Conservation (phyloP, 805 yeast species). For the Wickerhamomyces queroliae region DNA sequence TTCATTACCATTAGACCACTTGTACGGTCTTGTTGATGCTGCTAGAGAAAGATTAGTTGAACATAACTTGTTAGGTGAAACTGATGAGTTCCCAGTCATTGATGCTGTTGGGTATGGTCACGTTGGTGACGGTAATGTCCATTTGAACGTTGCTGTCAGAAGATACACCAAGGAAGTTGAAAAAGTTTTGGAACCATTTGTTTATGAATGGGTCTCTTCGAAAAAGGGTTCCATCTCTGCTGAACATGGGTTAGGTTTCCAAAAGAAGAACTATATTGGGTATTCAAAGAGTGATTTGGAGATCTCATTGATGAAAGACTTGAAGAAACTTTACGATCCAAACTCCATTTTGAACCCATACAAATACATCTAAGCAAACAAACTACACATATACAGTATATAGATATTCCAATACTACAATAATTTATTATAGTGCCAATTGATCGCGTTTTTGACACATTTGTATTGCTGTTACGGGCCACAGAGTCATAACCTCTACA, state of each 20-base stretch:
- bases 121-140: slow-evolving; percentile 95
- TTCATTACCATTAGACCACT: slow-evolving; percentile 75
- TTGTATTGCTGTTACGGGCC: not conserved
- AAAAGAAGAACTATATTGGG: slow-evolving; percentile 83
- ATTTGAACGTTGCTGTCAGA: slow-evolving; percentile 87
- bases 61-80: slow-evolving; percentile 55
- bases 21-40: slow-evolving; percentile 80
- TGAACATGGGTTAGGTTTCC: slow-evolving; percentile 97
- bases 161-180: slow-evolving; percentile 77
- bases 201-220: slow-evolving; percentile 77
- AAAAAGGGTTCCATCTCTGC: slow-evolving; percentile 89
- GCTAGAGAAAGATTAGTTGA: slow-evolving; percentile 55
- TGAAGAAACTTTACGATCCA: slow-evolving; percentile 86
- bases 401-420: slow-evolving; percentile 1
- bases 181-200: slow-evolving; percentile 82
- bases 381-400: not conserved
- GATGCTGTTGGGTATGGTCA: slow-evolving; percentile 97
- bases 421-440: not conserved
- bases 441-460: not conserved
- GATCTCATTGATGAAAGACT: slow-evolving; percentile 65
- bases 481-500: not conserved
- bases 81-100: slow-evolving; percentile 71
- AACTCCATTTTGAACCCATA: slow-evolving; percentile 91
- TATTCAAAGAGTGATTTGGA: slow-evolving; percentile 76
- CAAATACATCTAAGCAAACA: slow-evolving; percentile 56